A percentile compares a stretch with the other conserved stretches of the same genome.
Conservation (phyloP, 495 filamentous ascomycete genomes). For the Astrothelium subdiscretum region DNA sequence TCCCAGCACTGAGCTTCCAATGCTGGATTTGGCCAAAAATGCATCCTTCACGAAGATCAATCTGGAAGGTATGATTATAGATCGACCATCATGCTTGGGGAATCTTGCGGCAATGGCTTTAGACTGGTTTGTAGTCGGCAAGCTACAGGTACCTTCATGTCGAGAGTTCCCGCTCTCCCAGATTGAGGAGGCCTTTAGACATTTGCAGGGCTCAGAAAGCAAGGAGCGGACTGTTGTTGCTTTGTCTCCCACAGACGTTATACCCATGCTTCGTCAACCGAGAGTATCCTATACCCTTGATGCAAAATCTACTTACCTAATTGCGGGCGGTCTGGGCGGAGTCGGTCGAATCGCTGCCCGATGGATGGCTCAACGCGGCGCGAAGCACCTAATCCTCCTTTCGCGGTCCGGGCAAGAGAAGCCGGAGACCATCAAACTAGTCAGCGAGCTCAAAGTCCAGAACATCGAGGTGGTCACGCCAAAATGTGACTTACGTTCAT, state of each 20-base stretch:
- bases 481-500: too few species aligned
- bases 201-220: slow-evolving; percentile 41
- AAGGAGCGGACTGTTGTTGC: slow-evolving; percentile 48
- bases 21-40: slow-evolving; percentile 9
- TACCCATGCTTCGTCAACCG: neutral
- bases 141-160: neutral
- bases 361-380: neutral
- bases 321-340: slow-evolving; percentile 38
- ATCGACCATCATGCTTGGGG: slow-evolving; percentile 15
- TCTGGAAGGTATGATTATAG: slow-evolving; percentile 9
- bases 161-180: slow-evolving; percentile 22
- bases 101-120: neutral
- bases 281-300: neutral
- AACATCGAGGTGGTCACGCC: too few species aligned
- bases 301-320: slow-evolving; percentile 26
- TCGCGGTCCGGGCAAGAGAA: neutral
- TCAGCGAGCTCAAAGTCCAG: too few species aligned
- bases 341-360: slow-evolving; percentile 19
- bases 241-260: slow-evolving; percentile 14
- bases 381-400: neutral
- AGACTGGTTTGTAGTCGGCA: slow-evolving; percentile 4
- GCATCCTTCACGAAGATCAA: slow-evolving; percentile 29
- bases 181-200: slow-evolving; percentile 42
- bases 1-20: slow-evolving; percentile 16
- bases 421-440: too few species aligned